Evolutionary conservation across 371 early-diverging fungal species (phyloP).

Genomic region (Syncephalastrum contaminatum): DNA sequence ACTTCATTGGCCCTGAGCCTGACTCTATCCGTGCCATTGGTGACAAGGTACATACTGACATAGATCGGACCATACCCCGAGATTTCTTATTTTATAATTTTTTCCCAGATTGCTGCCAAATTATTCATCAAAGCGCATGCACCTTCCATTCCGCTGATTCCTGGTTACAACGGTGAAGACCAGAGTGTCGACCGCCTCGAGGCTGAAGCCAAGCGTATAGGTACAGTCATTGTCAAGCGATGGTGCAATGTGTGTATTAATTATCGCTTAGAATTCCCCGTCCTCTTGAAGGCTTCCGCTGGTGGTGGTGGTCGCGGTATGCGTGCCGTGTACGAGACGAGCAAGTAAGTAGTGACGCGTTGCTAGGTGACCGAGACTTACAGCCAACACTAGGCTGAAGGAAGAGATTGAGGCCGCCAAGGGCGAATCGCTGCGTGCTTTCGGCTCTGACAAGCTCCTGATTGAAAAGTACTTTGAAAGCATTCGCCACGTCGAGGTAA

Average conservation of each 20-base stretch:
- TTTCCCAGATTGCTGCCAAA: conserved; percentile 71
- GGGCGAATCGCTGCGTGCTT: conserved; percentile 82
- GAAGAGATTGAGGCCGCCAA: conserved; percentile 65
- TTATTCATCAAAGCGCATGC: conserved; percentile 42
- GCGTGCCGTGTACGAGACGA: conserved; percentile 60
- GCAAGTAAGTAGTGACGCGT: conserved; percentile 23
- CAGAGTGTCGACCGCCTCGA: conserved; percentile 49
- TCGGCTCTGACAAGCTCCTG: conserved; percentile 88
- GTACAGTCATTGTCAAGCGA: conserved; percentile 12
- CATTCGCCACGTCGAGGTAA: conserved; percentile 88
- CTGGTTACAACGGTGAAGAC: conserved; percentile 90
- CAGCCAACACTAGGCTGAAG: conserved; percentile 31
- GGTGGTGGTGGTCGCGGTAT: conserved; percentile 96
- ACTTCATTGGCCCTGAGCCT: conserved; percentile 79
- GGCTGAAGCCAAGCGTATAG: conserved; percentile 54
- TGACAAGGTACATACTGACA: conserved; percentile 71
- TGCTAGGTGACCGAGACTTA: not conserved
- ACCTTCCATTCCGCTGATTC: conserved; percentile 83
- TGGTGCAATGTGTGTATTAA: not conserved
- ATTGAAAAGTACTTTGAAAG: conserved; percentile 93
- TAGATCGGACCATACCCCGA: not conserved
- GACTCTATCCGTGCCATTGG: conserved; percentile 90
- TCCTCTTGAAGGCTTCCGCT: conserved; percentile 87
- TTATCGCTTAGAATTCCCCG: conserved; percentile 67
- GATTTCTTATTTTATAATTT: not conserved